Percentiles rank a stretch among this genome's conserved stretches.
Conservation (phyloP, 768 basidiomycete genomes). For the Pluteus cervinus region DNA sequence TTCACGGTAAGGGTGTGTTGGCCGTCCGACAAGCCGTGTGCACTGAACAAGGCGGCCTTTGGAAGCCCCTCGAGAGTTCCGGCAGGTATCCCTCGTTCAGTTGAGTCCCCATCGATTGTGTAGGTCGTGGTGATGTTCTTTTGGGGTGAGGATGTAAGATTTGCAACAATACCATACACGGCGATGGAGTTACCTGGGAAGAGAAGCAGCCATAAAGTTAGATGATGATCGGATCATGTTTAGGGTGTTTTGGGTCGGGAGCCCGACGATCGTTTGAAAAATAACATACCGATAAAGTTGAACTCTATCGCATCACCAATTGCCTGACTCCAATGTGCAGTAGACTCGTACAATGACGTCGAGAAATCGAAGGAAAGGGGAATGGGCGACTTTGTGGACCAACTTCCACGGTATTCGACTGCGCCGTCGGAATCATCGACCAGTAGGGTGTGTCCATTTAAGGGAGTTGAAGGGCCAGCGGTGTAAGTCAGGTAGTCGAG, state of each 20-base stretch:
- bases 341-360: slow-evolving; percentile 22
- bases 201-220: no score
- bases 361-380: slow-evolving; percentile 18
- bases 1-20: slow-evolving; percentile 31
- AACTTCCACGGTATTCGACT: slow-evolving; percentile 26
- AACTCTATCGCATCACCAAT: slow-evolving; percentile 28
- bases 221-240: no score
- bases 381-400: slow-evolving; percentile 19
- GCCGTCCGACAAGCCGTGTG: slow-evolving; percentile 23
- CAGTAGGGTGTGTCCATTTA: slow-evolving; percentile 28
- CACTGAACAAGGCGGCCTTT: slow-evolving; percentile 29
- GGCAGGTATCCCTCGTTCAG: slow-evolving; percentile 17
- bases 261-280: no score
- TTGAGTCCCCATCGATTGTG: slow-evolving; percentile 27
- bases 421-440: slow-evolving; percentile 29
- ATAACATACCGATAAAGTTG: slow-evolving; percentile 30
- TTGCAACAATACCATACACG: slow-evolving; percentile 27
- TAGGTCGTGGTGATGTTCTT: slow-evolving; percentile 29
- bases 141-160: slow-evolving; percentile 16
- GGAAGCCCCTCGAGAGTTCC: slow-evolving; percentile 23
- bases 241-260: no score
- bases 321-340: slow-evolving; percentile 29
- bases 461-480: slow-evolving; percentile 26
- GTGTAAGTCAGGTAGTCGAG: slow-evolving; percentile 36
- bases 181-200: no score